Evolutionary conservation across 257 asterid species (phyloP).

Genomic region (Leptodermis oblonga): DNA sequence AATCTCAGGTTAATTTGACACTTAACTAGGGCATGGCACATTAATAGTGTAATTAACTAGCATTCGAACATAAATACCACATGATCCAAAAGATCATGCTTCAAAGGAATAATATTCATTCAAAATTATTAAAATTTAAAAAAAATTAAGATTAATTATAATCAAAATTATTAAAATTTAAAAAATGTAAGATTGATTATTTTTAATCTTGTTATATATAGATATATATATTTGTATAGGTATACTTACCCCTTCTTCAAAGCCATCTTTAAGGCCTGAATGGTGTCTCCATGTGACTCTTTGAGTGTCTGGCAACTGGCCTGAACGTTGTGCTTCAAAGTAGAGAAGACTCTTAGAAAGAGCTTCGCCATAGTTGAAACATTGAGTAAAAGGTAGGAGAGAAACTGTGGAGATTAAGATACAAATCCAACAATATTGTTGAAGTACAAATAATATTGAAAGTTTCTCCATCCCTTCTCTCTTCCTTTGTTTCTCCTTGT

Average conservation of each 20-base stretch:
- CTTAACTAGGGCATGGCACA: too few relatives aligned
- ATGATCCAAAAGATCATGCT: too few relatives aligned
- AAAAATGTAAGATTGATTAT: too few relatives aligned
- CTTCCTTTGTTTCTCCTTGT: neutral
- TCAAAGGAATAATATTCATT: too few relatives aligned
- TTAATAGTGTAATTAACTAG: too few relatives aligned
- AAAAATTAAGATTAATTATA: too few relatives aligned
- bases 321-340: constrained; percentile 95
- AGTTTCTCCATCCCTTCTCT: neutral
- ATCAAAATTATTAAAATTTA: too few relatives aligned
- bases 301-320: constrained; percentile 79
- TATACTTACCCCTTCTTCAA: constrained; percentile 70
- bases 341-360: constrained; percentile 42
- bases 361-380: constrained; percentile 16
- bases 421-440: neutral
- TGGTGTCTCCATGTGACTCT: constrained; percentile 84
- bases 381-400: constrained; percentile 1
- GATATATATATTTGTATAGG: too few relatives aligned
- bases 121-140: too few relatives aligned
- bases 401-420: neutral
- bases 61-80: too few relatives aligned
- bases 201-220: too few relatives aligned
- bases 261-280: constrained; percentile 93
- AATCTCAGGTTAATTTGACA: too few relatives aligned
- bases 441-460: neutral